Evolutionary conservation across 495 filamentous ascomycete species (phyloP).

Genomic region (Daldinia caldariorum): DNA sequence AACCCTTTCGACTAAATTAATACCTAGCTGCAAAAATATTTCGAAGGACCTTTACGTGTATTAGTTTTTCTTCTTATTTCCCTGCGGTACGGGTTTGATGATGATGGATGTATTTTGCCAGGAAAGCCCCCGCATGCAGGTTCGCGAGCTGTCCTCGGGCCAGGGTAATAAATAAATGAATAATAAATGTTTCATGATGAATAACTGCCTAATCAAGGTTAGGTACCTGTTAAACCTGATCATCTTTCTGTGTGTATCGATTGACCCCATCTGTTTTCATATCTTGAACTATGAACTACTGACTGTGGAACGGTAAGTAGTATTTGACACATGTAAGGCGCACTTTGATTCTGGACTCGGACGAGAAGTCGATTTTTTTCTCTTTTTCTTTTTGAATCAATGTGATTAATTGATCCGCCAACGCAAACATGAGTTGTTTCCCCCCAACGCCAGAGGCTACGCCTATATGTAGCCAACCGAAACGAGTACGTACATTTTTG

Average conservation of each 20-base stretch:
- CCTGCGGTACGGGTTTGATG: too few relatives aligned
- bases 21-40: neutral
- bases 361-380: neutral
- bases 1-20: slow-evolving; percentile 75
- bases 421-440: slow-evolving; percentile 22
- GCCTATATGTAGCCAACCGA: slow-evolving; percentile 40
- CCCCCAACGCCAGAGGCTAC: slow-evolving; percentile 42
- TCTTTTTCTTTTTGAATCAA: slow-evolving; percentile 20
- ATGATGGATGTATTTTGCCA: slow-evolving; percentile 2
- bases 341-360: neutral
- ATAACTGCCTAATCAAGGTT: too few relatives aligned
- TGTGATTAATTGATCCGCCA: slow-evolving; percentile 25
- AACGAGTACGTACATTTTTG: slow-evolving; percentile 33
- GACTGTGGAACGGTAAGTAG: too few relatives aligned
- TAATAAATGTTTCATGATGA: slow-evolving; percentile 8
- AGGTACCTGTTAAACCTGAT: neutral
- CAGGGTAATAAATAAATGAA: slow-evolving; percentile 21
- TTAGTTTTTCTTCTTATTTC: slow-evolving; percentile 28
- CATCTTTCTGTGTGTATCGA: neutral
- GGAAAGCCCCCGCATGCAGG: slow-evolving; percentile 10
- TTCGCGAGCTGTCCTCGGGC: slow-evolving; percentile 1
- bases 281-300: neutral
- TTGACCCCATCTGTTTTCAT: too few relatives aligned
- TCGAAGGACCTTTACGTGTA: slow-evolving; percentile 33
- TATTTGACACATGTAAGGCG: neutral